phyloP scores from a whole-genome alignment of 2,329 filamentous ascomycete genomes.

The Hypoxylon sp. region DNA sequence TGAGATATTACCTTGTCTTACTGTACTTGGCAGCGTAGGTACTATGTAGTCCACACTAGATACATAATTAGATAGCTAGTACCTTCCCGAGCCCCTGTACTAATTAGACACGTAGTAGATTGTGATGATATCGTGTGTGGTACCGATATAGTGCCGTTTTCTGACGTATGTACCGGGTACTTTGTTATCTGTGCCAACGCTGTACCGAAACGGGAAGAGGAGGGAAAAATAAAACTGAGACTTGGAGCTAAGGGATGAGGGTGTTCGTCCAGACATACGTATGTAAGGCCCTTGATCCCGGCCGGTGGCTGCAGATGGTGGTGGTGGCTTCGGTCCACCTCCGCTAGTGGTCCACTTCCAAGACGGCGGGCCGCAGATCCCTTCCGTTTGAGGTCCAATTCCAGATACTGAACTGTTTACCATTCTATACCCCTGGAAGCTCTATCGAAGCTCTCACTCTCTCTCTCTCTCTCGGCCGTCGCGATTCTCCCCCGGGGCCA shows the following conservation, averaged over 20 bases:
- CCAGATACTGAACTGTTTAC: conserved; percentile 12
- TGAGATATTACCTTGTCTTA: conserved; percentile 8
- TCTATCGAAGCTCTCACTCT: not conserved
- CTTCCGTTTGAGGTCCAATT: conserved; percentile 27
- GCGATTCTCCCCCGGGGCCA: conserved; percentile 1
- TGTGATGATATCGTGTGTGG: conserved; percentile 16
- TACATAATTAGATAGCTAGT: not conserved
- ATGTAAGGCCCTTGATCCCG: conserved; percentile 11
- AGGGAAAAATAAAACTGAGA: conserved; percentile 3
- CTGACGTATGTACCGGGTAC: conserved; percentile 32
- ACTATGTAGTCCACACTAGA: not conserved
- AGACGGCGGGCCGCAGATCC: conserved; percentile 37
- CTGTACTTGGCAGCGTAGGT: not conserved
- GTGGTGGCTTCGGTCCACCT: conserved; percentile 35
- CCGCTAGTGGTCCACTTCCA: conserved; percentile 26
- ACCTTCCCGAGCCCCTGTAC: not conserved
- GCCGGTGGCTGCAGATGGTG: conserved; percentile 31
- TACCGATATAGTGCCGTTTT: conserved; percentile 18
- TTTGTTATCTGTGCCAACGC: conserved; percentile 24
- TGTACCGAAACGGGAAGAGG: conserved; percentile 37
- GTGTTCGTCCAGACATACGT: no score
- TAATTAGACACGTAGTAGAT: conserved; percentile 23
- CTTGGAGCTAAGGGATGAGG: not conserved
- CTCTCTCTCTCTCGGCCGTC: not conserved
- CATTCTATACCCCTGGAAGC: conserved; percentile 16